phyloP scores from a whole-genome alignment of 2,329 filamentous ascomycete genomes.

The Neopestalotiopsis sp. region DNA sequence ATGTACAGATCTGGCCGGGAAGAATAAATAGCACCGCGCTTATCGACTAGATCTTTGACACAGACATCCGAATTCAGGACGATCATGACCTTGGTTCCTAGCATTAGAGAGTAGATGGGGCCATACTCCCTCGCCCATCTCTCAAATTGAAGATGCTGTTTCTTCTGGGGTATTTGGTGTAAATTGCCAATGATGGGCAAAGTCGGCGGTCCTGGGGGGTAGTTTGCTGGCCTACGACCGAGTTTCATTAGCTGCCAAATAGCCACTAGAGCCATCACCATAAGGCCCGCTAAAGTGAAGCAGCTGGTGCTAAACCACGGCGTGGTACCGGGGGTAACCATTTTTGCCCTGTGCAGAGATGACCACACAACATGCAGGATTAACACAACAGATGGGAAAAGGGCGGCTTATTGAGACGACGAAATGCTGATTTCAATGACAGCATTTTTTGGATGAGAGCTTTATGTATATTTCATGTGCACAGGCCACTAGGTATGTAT shows the following conservation, averaged over 20 bases:
- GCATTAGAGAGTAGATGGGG: conserved; percentile 54
- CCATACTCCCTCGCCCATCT: conserved; percentile 53
- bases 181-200: conserved; percentile 53
- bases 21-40: conserved; percentile 53
- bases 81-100: conserved; percentile 53
- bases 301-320: too few relatives aligned
- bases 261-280: background rate
- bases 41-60: conserved; percentile 58
- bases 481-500: too few relatives aligned
- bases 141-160: conserved; percentile 47
- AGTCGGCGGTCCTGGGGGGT: conserved; percentile 52
- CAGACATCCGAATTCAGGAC: conserved; percentile 49
- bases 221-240: conserved; percentile 32
- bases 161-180: conserved; percentile 46
- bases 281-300: background rate
- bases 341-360: too few relatives aligned
- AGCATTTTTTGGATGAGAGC: too few relatives aligned
- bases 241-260: background rate
- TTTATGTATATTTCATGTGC: too few relatives aligned
- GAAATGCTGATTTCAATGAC: too few relatives aligned
- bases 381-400: too few relatives aligned
- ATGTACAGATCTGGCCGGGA: conserved; percentile 48
- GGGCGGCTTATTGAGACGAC: too few relatives aligned
- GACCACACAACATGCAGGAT: too few relatives aligned
- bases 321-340: too few relatives aligned